Percentiles rank a stretch among this genome's conserved stretches.
Evolutionary conservation across 352 stramenopile species (phyloP).

Genomic region (Bremia lactucae): DNA sequence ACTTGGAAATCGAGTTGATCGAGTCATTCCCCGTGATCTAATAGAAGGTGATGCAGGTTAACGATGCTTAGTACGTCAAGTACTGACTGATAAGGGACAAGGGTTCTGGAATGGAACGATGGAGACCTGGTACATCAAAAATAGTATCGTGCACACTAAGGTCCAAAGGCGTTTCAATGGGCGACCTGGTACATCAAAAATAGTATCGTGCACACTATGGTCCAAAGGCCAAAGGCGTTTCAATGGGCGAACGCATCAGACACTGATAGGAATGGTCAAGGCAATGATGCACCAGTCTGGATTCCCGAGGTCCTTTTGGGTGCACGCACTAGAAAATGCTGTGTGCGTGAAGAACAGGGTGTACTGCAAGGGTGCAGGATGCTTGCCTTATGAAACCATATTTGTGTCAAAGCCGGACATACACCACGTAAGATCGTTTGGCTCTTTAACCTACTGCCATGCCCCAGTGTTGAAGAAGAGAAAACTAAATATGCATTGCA

Average conservation of each 20-base stretch:
- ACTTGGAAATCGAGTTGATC: not conserved
- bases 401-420: not conserved
- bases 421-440: not conserved
- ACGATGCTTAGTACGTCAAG: not conserved
- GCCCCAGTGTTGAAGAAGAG: not conserved
- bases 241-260: not conserved
- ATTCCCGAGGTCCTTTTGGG: not conserved
- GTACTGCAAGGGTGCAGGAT: not conserved
- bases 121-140: not conserved
- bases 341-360: not conserved
- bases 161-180: not conserved
- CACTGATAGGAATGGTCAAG: not conserved
- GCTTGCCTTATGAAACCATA: not conserved
- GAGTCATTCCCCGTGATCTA: not conserved
- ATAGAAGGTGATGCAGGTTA: not conserved
- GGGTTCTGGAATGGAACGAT: constrained; percentile 6
- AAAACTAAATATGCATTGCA: not conserved
- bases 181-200: not conserved
- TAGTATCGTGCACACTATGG: not conserved
- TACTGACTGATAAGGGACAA: constrained; percentile 7
- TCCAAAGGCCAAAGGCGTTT: not conserved
- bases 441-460: not conserved
- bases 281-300: not conserved
- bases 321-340: not conserved
- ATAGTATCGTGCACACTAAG: not conserved